Conservation (phyloP, 345 rosid genomes). For the Populus deltoides region DNA sequence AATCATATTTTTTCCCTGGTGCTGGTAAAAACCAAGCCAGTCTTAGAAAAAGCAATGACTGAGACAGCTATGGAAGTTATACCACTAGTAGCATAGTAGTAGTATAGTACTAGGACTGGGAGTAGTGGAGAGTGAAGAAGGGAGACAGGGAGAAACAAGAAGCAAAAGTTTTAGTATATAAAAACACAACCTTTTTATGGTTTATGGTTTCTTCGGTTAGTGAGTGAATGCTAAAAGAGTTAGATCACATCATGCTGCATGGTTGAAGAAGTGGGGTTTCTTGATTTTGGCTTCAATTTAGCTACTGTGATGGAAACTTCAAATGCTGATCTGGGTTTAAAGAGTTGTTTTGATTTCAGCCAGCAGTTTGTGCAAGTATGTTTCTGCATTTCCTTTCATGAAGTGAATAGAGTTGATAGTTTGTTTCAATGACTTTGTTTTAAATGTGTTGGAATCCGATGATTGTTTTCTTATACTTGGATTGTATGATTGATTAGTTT, state of each 20-base stretch:
- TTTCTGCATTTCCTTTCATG: conserved; percentile 26
- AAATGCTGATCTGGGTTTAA: conserved; percentile 44
- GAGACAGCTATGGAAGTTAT: conserved; percentile 33
- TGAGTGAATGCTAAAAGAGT: conserved; percentile 21
- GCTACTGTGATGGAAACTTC: conserved; percentile 34
- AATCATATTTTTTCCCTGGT: not conserved
- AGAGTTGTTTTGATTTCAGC: conserved; percentile 36
- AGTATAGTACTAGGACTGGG: conserved; percentile 33
- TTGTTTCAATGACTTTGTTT: conserved; percentile 46
- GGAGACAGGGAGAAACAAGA: conserved; percentile 7
- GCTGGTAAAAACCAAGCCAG: conserved; percentile 22
- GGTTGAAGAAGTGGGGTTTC: conserved; percentile 16
- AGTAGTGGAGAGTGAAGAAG: conserved; percentile 15
- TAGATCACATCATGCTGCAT: conserved; percentile 23
- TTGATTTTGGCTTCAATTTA: conserved; percentile 21
- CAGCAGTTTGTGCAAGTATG: conserved; percentile 39
- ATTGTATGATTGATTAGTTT: conserved; percentile 24
- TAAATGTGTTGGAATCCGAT: conserved; percentile 85
- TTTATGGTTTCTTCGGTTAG: conserved; percentile 47
- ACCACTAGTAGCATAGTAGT: conserved; percentile 12
- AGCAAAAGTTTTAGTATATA: conserved; percentile 29
- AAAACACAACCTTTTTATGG: conserved; percentile 29
- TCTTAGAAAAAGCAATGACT: conserved; percentile 37
- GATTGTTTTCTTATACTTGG: conserved; percentile 60
- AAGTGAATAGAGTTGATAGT: conserved; percentile 28